phyloP scores from a whole-genome alignment of 2,329 filamentous ascomycete genomes.

The Aspergillus fumigatiaffinis region DNA sequence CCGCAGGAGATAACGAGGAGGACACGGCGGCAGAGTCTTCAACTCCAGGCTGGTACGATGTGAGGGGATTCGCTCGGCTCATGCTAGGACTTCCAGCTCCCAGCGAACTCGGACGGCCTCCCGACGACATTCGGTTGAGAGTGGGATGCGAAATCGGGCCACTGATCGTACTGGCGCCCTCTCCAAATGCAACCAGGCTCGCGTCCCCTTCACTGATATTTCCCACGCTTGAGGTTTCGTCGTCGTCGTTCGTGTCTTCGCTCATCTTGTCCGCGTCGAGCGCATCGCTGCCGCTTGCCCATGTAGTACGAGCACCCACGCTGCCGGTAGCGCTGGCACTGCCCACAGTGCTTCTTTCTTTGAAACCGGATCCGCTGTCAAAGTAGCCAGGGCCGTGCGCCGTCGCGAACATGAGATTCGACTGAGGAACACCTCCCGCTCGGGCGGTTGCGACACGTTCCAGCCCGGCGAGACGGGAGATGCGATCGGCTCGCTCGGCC shows the following conservation, averaged over 20 bases:
- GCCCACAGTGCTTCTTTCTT: slow-evolving; percentile 85
- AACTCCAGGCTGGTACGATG: slow-evolving; percentile 28
- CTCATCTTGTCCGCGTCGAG: slow-evolving; percentile 54
- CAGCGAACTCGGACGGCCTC: slow-evolving; percentile 38
- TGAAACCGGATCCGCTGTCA: slow-evolving; percentile 67
- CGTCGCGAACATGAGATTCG: slow-evolving; percentile 33
- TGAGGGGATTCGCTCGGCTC: slow-evolving; percentile 27
- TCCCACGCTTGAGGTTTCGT: slow-evolving; percentile 61
- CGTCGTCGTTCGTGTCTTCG: slow-evolving; percentile 65
- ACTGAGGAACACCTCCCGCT: slow-evolving; percentile 36
- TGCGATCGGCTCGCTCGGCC: slow-evolving; percentile 89
- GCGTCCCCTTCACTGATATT: slow-evolving; percentile 80
- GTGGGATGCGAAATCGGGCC: slow-evolving; percentile 66
- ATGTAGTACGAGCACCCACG: slow-evolving; percentile 63
- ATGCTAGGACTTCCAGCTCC: slow-evolving; percentile 30
- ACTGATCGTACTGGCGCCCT: slow-evolving; percentile 81
- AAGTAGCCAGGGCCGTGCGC: slow-evolving; percentile 67
- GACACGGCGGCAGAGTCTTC: slow-evolving; percentile 41
- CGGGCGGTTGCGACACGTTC: slow-evolving; percentile 79
- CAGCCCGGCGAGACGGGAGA: slow-evolving; percentile 88
- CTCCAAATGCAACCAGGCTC: slow-evolving; percentile 85
- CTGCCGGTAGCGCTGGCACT: slow-evolving; percentile 79
- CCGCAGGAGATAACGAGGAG: slow-evolving; percentile 29
- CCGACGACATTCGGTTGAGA: slow-evolving; percentile 37
- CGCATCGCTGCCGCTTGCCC: slow-evolving; percentile 61